These are phyloP conservation scores for Fusarium aywerte DNA, from an alignment of 2,329 filamentous ascomycete species.

Conservation along the genomic window DNA sequence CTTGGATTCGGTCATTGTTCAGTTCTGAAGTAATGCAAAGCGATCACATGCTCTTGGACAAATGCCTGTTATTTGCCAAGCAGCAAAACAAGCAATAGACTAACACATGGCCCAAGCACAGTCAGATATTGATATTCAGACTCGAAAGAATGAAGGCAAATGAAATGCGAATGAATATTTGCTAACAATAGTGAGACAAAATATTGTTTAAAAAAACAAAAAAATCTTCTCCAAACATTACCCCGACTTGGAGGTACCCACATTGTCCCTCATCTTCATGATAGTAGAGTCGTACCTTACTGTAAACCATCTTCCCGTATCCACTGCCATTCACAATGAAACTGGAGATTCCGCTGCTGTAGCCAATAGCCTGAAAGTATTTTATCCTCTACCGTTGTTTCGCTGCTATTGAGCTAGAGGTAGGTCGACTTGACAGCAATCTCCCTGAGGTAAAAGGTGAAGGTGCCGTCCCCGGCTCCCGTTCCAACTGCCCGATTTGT, in stretches of 20 bases:
- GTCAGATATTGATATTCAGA: constrained; percentile 6
- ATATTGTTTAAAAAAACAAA: background rate
- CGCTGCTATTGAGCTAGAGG: constrained; percentile 3
- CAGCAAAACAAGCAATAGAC: constrained; percentile 13
- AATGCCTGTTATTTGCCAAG: constrained; percentile 10
- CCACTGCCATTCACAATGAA: constrained; percentile 12
- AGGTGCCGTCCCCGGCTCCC: constrained; percentile 31
- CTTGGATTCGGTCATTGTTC: background rate
- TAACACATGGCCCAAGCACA: constrained; percentile 15
- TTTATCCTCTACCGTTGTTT: background rate
- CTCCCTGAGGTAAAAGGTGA: background rate
- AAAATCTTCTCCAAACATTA: constrained; percentile 33
- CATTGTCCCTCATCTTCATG: constrained; percentile 25
- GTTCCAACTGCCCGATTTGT: constrained; percentile 35
- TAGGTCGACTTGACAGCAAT: background rate
- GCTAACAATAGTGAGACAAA: background rate
- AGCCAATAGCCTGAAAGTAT: background rate
- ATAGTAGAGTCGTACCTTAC: background rate
- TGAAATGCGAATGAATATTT: background rate
- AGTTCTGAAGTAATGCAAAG: background rate
- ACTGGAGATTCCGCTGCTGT: background rate
- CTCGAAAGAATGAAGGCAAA: background rate
- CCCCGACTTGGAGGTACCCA: constrained; percentile 28
- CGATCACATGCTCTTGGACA: constrained; percentile 4
- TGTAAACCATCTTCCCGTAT: background rate